Conservation (phyloP, 2,329 filamentous ascomycete species). For the Botrytis pseudocinerea region DNA sequence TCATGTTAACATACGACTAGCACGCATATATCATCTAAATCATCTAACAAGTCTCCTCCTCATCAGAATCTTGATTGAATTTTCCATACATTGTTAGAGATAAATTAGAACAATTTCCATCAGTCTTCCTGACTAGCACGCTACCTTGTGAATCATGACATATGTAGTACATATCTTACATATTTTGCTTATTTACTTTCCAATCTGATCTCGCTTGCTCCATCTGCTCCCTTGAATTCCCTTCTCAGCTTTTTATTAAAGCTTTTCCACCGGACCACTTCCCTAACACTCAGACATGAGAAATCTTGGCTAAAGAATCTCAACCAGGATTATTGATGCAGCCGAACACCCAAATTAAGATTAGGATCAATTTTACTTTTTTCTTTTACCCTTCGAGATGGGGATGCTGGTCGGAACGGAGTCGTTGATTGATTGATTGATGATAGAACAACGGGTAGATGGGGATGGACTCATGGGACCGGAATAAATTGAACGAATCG, state of each 20-base stretch:
- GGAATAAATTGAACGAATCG: background rate
- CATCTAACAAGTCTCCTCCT: background rate
- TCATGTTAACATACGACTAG: too few relatives aligned
- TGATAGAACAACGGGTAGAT: background rate
- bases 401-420: background rate
- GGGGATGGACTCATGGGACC: background rate
- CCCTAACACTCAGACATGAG: background rate
- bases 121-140: background rate
- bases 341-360: background rate
- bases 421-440: background rate
- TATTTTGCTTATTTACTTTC: background rate
- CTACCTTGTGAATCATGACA: background rate
- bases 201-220: background rate
- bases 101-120: background rate
- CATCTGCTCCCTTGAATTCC: background rate
- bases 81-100: background rate
- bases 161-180: background rate
- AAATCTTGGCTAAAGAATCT: background rate
- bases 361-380: constrained; percentile 7
- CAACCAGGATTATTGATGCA: constrained; percentile 5
- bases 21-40: background rate
- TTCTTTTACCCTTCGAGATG: background rate
- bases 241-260: background rate
- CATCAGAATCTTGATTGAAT: background rate
- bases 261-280: background rate